Base-by-base conservation (phyloP, 164 flowering plant genomes). In the Magnolia officinalis region DNA sequence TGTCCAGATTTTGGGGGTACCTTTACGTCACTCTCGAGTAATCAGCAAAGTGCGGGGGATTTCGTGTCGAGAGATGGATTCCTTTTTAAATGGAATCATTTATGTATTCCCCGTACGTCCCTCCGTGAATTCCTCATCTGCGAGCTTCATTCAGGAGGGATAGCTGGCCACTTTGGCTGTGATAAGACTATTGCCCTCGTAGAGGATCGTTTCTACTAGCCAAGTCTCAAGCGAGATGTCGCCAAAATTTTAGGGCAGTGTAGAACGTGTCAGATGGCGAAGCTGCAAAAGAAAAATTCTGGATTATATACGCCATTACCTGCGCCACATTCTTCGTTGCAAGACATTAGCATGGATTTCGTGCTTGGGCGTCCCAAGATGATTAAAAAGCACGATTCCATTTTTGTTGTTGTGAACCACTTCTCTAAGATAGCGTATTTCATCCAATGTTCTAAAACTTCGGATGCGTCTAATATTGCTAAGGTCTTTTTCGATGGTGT, bases 391-490 rank as follows among this genome's bases (percentile, higher is more conserved):
- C 8, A 21, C 0, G 73, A 59, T 55, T 58, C 58, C 1, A 58
- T 70, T 0, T 58, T 55, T 31, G 58, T 76, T 1, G 67, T 70
- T 2, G 67, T 76, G 10, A 59, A 29, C 31, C 19, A n/a, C 2
- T 76, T 59, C 31, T 76, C 58, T 1, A 76, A 76, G 21, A 70
- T 76, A 68, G 67, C 55, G 6, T 67, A 13, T 37, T 70, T 50
- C 8, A 7, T 55, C 8, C 73, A 1, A 69, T 52, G 19, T 4
- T 7, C 3, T 31, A 76, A 55, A 70, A 52, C 2, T 2, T 13
- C 4, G 59, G 55, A 19, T 65, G 66, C 2, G 37, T 20, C 11
- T 0, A 3, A 58, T 16, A 19, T 59, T 16, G 31, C 14, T 2
- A 10, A 0, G 1, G 1, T 76, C 8, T 69, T 31, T 11, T 75